Conservation (phyloP, 805 yeast genomes). For the Starmera caribaea region DNA sequence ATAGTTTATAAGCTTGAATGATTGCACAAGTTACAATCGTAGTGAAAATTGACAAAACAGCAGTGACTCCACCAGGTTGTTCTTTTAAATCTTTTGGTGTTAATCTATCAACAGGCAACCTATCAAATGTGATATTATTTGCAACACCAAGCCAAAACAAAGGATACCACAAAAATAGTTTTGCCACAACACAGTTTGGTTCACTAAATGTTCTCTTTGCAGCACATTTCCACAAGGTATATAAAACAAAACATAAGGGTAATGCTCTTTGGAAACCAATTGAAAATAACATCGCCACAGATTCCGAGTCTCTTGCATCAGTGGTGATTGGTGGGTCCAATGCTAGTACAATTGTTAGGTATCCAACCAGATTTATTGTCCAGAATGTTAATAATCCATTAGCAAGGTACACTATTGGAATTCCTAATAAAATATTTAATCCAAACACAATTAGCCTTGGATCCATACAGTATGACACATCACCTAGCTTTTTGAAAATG, state of each 20-base stretch:
- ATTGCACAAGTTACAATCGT: conserved; percentile 45
- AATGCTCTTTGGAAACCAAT: conserved; percentile 64
- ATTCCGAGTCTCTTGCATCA: conserved; percentile 41
- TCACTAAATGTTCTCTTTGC: conserved; percentile 37
- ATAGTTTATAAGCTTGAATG: conserved; percentile 68
- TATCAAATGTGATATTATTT: conserved; percentile 81
- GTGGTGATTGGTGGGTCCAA: conserved; percentile 71
- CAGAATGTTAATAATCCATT: conserved; percentile 45
- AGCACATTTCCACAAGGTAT: conserved; percentile 57
- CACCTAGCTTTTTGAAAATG: conserved; percentile 38
- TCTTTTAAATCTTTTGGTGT: conserved; percentile 59
- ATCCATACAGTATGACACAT: conserved; percentile 52
- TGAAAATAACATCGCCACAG: conserved; percentile 55
- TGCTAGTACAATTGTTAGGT: conserved; percentile 71
- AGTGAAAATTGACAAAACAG: conserved; percentile 42
- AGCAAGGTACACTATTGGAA: conserved; percentile 46
- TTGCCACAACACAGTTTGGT: conserved; percentile 30
- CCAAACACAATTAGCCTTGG: conserved; percentile 48
- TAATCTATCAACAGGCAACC: conserved; percentile 80
- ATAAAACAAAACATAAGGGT: conserved; percentile 64
- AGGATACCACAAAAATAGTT: conserved; percentile 53
- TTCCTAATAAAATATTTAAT: conserved; percentile 52
- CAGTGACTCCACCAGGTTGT: conserved; percentile 69
- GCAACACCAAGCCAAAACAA: conserved; percentile 77
- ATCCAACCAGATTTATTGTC: conserved; percentile 55